These are phyloP conservation scores for Cyclotella choctawhatcheeana DNA, from an alignment of 108 stramenopile species.

Conservation along the genomic window DNA sequence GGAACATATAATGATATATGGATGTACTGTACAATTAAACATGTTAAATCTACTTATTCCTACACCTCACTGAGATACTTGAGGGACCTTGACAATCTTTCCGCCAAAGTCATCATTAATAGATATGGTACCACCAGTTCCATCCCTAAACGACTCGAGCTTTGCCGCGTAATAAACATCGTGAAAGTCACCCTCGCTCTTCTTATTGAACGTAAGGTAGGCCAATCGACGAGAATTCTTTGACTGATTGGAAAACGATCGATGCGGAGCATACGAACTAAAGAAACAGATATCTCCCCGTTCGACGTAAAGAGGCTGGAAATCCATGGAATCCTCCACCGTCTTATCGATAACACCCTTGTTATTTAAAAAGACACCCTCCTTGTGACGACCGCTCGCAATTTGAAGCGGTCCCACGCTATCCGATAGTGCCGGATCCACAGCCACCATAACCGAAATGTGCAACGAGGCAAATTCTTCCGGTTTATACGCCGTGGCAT, in stretches of 20 bases:
- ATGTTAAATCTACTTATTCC: too few species aligned
- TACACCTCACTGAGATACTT: too few species aligned
- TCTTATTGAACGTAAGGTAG: slow-evolving; percentile 10
- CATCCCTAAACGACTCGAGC: slow-evolving; percentile 5
- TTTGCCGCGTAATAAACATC: slow-evolving; percentile 2
- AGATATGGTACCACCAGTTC: background rate
- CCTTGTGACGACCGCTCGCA: background rate
- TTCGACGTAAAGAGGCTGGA: slow-evolving; percentile 7
- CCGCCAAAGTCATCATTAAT: slow-evolving; percentile 9
- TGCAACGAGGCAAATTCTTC: slow-evolving; percentile 9
- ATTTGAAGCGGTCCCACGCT: slow-evolving; percentile 4
- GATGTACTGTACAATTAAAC: too few species aligned
- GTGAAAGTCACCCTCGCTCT: slow-evolving; percentile 9
- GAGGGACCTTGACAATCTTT: slow-evolving; percentile 2
- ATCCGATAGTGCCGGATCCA: background rate
- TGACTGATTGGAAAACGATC: background rate
- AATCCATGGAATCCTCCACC: background rate
- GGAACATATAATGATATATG: too few species aligned
- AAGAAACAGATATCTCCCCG: slow-evolving; percentile 5
- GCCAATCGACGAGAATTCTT: slow-evolving; percentile 5
- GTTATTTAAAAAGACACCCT: slow-evolving; percentile 1
- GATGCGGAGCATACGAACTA: slow-evolving; percentile 3
- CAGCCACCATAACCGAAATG: slow-evolving; percentile 16
- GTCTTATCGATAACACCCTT: slow-evolving; percentile 3
- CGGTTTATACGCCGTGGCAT: slow-evolving; percentile 11